Percentiles rank a stretch among this genome's conserved stretches.
Evolutionary conservation across 106 monocot genomes (phyloP).

Genomic region (Xerophyta viscosa): DNA sequence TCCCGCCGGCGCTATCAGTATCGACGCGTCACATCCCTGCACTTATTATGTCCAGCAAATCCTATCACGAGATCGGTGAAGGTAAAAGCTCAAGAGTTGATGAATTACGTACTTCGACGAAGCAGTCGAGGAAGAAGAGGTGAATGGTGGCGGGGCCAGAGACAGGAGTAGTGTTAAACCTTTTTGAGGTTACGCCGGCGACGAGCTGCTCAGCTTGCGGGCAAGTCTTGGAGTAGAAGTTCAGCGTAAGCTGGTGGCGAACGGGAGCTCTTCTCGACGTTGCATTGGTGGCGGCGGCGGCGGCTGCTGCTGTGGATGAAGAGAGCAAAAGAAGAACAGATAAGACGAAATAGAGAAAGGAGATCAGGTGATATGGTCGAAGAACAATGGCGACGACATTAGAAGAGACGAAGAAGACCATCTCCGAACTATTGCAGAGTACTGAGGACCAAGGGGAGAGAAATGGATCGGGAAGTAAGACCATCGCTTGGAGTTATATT

Average conservation of each 20-base stretch:
- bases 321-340: background rate
- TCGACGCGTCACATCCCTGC: constrained; percentile 81
- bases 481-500: no score
- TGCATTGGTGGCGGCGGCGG: background rate
- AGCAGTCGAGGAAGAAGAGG: constrained; percentile 94
- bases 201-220: constrained; percentile 75
- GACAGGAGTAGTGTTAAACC: constrained; percentile 33
- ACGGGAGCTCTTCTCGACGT: constrained; percentile 6
- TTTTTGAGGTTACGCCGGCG: constrained; percentile 39
- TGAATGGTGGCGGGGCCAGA: constrained; percentile 83
- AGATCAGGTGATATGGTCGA: background rate
- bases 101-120: constrained; percentile 55
- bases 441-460: no score
- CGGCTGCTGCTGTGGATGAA: background rate
- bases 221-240: constrained; percentile 79
- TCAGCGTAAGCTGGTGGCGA: constrained; percentile 42
- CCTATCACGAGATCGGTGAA: no score
- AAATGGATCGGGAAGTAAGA: no score
- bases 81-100: background rate
- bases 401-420: no score
- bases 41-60: background rate
- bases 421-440: no score
- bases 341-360: constrained; percentile 31
- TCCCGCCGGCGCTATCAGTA: constrained; percentile 38
- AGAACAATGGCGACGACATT: no score